phyloP scores from a whole-genome alignment of 768 basidiomycete genomes.

The Holtermanniella nyarrowii region DNA sequence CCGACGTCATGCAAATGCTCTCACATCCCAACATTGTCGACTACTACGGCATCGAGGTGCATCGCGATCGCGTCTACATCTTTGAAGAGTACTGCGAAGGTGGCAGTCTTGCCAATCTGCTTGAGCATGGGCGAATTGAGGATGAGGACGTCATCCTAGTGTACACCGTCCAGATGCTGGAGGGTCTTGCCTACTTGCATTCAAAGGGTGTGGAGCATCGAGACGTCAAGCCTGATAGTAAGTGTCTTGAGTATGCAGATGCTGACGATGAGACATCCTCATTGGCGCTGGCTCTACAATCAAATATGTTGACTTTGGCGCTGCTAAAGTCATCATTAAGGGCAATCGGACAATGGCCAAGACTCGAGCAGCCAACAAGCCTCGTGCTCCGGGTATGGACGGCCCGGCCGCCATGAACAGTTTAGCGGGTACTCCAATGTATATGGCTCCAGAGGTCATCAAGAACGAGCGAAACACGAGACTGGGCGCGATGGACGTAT shows the following conservation, averaged over 20 bases:
- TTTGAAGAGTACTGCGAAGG: slow-evolving; percentile 98
- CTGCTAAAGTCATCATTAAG: slow-evolving; percentile 85
- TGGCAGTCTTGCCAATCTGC: slow-evolving; percentile 74
- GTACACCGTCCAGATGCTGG: slow-evolving; percentile 94
- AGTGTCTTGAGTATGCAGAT: slow-evolving; percentile 39
- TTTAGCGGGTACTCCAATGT: slow-evolving; percentile 96
- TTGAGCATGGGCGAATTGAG: slow-evolving; percentile 90
- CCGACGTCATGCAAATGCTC: slow-evolving; percentile 94
- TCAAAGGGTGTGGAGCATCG: slow-evolving; percentile 85
- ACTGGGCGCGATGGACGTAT: slow-evolving; percentile 95
- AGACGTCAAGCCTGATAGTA: slow-evolving; percentile 97
- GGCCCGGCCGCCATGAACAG: slow-evolving; percentile 52
- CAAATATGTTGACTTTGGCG: slow-evolving; percentile 94
- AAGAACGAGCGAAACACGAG: slow-evolving; percentile 80
- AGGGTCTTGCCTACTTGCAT: slow-evolving; percentile 87
- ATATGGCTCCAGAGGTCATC: slow-evolving; percentile 98
- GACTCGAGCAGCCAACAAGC: slow-evolving; percentile 42
- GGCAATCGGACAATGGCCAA: slow-evolving; percentile 63
- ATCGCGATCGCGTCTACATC: slow-evolving; percentile 96
- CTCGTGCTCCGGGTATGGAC: slow-evolving; percentile 12
- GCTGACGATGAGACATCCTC: slow-evolving; percentile 61
- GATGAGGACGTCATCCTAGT: slow-evolving; percentile 92
- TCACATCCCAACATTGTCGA: slow-evolving; percentile 96
- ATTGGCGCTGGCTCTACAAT: slow-evolving; percentile 57
- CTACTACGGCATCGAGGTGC: slow-evolving; percentile 97